Conservation (phyloP, 345 rosid genomes). For the Cardamine chenopodiifolia region DNA sequence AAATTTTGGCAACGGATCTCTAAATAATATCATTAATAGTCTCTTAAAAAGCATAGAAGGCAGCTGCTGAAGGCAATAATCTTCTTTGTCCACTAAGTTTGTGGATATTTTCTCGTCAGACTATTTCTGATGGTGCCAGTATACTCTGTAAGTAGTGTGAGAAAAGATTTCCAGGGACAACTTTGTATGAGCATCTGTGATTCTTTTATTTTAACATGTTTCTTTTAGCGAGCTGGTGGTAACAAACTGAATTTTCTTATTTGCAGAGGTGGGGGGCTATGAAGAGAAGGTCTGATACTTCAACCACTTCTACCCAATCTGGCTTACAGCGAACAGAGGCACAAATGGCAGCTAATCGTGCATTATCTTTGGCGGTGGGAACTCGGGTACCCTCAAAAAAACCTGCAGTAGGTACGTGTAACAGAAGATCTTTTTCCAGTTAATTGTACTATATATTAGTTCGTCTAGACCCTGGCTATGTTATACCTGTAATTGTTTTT, state of each 20-base stretch:
- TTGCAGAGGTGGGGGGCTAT: conserved; percentile 77
- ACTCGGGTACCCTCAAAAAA: conserved; percentile 52
- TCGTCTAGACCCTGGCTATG: neutral
- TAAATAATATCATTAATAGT: conserved; percentile 29
- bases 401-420: conserved; percentile 45
- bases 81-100: conserved; percentile 23
- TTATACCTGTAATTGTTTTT: conserved; percentile 1
- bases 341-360: conserved; percentile 77
- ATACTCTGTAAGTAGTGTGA: conserved; percentile 27
- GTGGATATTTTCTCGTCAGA: conserved; percentile 30
- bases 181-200: conserved; percentile 31
- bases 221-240: conserved; percentile 34
- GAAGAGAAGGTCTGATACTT: conserved; percentile 51
- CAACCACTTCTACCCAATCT: conserved; percentile 43
- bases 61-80: conserved; percentile 1
- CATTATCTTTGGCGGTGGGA: conserved; percentile 76
- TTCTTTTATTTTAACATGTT: conserved; percentile 11
- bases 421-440: conserved; percentile 19
- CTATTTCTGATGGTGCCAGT: conserved; percentile 24
- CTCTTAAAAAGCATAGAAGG: conserved; percentile 1
- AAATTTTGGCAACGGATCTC: conserved; percentile 65
- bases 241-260: conserved; percentile 37
- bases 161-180: conserved; percentile 2
- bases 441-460: conserved; percentile 3
- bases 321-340: conserved; percentile 69